phyloP scores from a whole-genome alignment of 352 stramenopile genomes.

The Pythium angustatum region DNA sequence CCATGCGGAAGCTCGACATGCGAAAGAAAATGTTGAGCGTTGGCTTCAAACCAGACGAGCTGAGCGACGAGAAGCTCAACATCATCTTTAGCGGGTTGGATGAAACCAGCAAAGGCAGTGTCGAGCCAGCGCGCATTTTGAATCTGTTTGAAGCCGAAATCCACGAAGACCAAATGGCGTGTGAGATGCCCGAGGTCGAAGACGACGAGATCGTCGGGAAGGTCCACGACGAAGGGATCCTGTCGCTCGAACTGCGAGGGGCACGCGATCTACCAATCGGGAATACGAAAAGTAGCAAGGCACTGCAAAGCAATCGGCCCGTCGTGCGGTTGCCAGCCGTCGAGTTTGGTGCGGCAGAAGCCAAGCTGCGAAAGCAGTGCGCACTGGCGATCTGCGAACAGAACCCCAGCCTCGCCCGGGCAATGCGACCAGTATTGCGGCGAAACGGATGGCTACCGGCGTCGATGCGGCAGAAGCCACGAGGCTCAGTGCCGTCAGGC shows the following conservation, averaged over 20 bases:
- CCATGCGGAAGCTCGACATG: constrained; percentile 56
- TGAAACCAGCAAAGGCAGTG: constrained; percentile 34
- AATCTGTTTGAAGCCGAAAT: constrained; percentile 71
- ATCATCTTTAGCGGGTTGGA: constrained; percentile 61
- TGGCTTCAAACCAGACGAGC: constrained; percentile 65
- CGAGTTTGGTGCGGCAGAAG: constrained; percentile 38
- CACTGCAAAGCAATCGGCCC: constrained; percentile 29
- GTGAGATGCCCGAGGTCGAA: constrained; percentile 75
- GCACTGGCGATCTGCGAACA: constrained; percentile 42
- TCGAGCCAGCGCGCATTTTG: constrained; percentile 54
- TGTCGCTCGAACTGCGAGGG: constrained; percentile 58
- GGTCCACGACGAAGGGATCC: constrained; percentile 66
- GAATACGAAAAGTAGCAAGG: constrained; percentile 9
- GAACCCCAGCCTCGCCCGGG: constrained; percentile 32
- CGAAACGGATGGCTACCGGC: constrained; percentile 28
- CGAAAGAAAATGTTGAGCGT: constrained; percentile 60
- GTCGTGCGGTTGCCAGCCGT: constrained; percentile 39
- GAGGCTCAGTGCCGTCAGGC: neutral
- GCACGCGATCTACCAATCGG: constrained; percentile 51
- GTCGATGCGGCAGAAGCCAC: constrained; percentile 13
- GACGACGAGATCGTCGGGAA: constrained; percentile 69
- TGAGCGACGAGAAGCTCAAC: constrained; percentile 74
- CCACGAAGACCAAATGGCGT: constrained; percentile 72
- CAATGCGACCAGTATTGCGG: constrained; percentile 36
- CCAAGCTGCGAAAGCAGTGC: constrained; percentile 28